These are phyloP conservation scores for Lipomyces chichibuensis DNA, from an alignment of 805 yeast genomes.

Conservation along the genomic window DNA sequence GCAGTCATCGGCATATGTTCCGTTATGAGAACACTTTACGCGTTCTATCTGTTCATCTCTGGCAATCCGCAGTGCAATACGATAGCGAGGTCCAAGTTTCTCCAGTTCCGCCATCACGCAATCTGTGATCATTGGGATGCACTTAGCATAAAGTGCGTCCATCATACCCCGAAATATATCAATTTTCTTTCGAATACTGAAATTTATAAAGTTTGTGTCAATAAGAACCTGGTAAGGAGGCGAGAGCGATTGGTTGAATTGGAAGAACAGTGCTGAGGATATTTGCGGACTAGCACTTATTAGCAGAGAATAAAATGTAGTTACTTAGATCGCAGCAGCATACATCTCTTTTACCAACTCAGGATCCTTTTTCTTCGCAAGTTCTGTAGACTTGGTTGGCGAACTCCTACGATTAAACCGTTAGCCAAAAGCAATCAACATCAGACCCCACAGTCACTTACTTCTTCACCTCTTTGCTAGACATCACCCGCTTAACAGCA, in stretches of 20 bases:
- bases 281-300: slow-evolving; percentile 74
- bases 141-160: slow-evolving; percentile 92
- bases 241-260: slow-evolving; percentile 87
- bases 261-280: slow-evolving; percentile 92
- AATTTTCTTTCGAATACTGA: slow-evolving; percentile 92
- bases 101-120: slow-evolving; percentile 98
- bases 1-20: slow-evolving; percentile 98
- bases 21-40: slow-evolving; percentile 86
- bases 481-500: slow-evolving; percentile 80
- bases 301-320: slow-evolving; percentile 1
- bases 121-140: slow-evolving; percentile 94
- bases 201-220: slow-evolving; percentile 96
- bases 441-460: slow-evolving; percentile 42
- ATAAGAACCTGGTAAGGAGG: slow-evolving; percentile 98
- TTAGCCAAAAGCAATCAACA: not conserved
- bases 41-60: slow-evolving; percentile 90
- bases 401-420: slow-evolving; percentile 36
- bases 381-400: slow-evolving; percentile 18
- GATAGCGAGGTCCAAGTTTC: slow-evolving; percentile 89
- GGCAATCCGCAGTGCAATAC: slow-evolving; percentile 90
- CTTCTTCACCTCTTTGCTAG: slow-evolving; percentile 68
- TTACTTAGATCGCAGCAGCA: slow-evolving; percentile 14
- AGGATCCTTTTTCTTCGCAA: slow-evolving; percentile 60
- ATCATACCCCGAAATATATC: slow-evolving; percentile 95
- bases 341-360: slow-evolving; percentile 67